phyloP scores from a whole-genome alignment of 208 protist genomes.

The Acanthamoeba divionensis region DNA sequence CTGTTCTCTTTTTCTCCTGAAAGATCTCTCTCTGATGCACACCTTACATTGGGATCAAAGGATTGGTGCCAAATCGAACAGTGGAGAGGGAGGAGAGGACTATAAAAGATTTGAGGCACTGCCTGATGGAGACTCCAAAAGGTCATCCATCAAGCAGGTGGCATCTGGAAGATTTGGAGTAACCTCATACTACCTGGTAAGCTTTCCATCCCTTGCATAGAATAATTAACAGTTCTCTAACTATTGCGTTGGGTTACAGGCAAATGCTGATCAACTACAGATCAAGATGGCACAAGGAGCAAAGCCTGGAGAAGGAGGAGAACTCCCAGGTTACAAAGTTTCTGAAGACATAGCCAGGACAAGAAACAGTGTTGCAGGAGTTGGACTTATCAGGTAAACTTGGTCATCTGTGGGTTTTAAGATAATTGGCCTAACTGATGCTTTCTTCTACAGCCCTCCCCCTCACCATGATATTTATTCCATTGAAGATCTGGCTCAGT shows the following conservation, averaged over 20 bases:
- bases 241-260: no score
- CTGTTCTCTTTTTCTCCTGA: no score
- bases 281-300: slow-evolving; percentile 90
- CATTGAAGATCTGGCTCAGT: slow-evolving; percentile 85
- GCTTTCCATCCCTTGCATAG: no score
- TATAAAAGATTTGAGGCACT: slow-evolving; percentile 47
- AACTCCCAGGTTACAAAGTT: slow-evolving; percentile 85
- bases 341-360: slow-evolving; percentile 71
- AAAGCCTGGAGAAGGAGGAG: slow-evolving; percentile 87
- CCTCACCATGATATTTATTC: slow-evolving; percentile 89
- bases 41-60: no score
- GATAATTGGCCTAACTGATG: no score
- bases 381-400: slow-evolving; percentile 86
- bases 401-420: no score
- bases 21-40: no score
- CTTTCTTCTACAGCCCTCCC: no score
- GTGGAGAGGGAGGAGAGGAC: slow-evolving; percentile 82
- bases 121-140: slow-evolving; percentile 56
- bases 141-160: slow-evolving; percentile 86
- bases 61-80: slow-evolving; percentile 83
- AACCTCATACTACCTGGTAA: slow-evolving; percentile 79
- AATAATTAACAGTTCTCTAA: no score
- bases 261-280: slow-evolving; percentile 83
- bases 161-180: slow-evolving; percentile 86
- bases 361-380: slow-evolving; percentile 79